phyloP scores from a whole-genome alignment of 2,329 filamentous ascomycete genomes.

The Pestalotiopsis fici region DNA sequence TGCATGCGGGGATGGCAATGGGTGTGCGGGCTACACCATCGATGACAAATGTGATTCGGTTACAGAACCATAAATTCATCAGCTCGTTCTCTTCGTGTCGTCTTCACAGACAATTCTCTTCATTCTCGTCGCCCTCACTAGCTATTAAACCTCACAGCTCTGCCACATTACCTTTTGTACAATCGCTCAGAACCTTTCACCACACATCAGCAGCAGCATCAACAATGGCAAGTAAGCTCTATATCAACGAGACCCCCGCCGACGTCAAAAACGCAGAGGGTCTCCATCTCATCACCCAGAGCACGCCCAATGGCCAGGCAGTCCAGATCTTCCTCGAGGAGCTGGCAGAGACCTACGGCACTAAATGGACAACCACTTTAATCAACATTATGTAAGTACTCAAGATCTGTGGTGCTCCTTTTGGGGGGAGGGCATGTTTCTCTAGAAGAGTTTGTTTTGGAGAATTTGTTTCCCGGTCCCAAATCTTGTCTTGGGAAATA shows the following conservation, averaged over 20 bases:
- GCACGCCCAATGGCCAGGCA: constrained; percentile 23
- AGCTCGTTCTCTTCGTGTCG: background rate
- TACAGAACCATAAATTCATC: background rate
- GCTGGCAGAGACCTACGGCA: constrained; percentile 49
- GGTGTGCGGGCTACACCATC: background rate
- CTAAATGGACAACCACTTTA: constrained; percentile 46
- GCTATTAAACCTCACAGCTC: too few species aligned
- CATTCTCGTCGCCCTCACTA: background rate
- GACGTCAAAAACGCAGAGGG: constrained; percentile 21
- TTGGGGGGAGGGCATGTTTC: too few species aligned
- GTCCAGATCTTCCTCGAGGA: constrained; percentile 40
- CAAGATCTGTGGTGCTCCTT: too few species aligned
- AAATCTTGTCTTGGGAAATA: too few species aligned
- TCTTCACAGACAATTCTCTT: background rate
- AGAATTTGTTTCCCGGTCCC: too few species aligned
- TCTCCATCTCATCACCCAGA: constrained; percentile 24
- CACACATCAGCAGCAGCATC: background rate
- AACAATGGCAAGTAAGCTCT: constrained; percentile 21
- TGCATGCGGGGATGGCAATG: background rate
- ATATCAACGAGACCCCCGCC: constrained; percentile 22
- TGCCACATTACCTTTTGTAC: background rate
- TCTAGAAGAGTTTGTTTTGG: too few species aligned
- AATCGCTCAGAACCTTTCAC: background rate
- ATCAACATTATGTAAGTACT: constrained; percentile 50
- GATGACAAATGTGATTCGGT: background rate